A percentile compares a stretch with the other conserved stretches of the same genome.
phyloP scores from a whole-genome alignment of 768 basidiomycete genomes.

The Leccinum barrowsii region DNA sequence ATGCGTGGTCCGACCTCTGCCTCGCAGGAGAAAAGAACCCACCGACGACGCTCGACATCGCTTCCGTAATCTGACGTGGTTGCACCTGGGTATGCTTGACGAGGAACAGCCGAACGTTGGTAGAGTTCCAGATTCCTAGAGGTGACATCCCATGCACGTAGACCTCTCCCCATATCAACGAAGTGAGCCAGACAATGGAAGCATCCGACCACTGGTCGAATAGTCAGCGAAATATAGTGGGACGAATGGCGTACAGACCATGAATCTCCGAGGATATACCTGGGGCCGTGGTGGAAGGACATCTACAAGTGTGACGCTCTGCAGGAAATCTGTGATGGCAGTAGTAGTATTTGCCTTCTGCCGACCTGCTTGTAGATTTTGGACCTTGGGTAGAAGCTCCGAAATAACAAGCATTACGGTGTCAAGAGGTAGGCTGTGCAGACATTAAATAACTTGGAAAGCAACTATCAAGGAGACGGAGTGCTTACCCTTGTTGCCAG shows the following conservation, averaged over 20 bases:
- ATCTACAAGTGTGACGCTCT: slow-evolving; percentile 62
- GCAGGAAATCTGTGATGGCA: slow-evolving; percentile 72
- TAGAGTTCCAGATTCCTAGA: slow-evolving; percentile 86
- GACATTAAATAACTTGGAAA: slow-evolving; percentile 6
- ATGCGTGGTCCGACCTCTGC: slow-evolving; percentile 24
- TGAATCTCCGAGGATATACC: slow-evolving; percentile 67
- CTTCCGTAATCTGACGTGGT: slow-evolving; percentile 69
- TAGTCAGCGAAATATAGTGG: background rate
- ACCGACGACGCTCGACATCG: slow-evolving; percentile 79
- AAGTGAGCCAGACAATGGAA: slow-evolving; percentile 88
- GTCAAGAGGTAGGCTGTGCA: slow-evolving; percentile 77
- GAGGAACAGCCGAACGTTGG: slow-evolving; percentile 84
- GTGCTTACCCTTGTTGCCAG: slow-evolving; percentile 88
- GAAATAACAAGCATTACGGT: slow-evolving; percentile 84
- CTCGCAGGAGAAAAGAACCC: slow-evolving; percentile 57
- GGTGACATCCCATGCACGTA: slow-evolving; percentile 89
- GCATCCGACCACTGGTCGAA: slow-evolving; percentile 81
- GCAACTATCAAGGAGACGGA: background rate
- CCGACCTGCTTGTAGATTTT: slow-evolving; percentile 70
- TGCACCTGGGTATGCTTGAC: slow-evolving; percentile 80
- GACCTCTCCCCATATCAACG: slow-evolving; percentile 92
- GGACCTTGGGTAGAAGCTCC: slow-evolving; percentile 82
- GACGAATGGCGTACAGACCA: slow-evolving; percentile 44
- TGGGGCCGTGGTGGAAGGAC: slow-evolving; percentile 71
- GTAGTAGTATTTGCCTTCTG: slow-evolving; percentile 60